Evolutionary conservation across 2,329 filamentous ascomycete genomes (phyloP).

Genomic region (Ceratocystis destructans): DNA sequence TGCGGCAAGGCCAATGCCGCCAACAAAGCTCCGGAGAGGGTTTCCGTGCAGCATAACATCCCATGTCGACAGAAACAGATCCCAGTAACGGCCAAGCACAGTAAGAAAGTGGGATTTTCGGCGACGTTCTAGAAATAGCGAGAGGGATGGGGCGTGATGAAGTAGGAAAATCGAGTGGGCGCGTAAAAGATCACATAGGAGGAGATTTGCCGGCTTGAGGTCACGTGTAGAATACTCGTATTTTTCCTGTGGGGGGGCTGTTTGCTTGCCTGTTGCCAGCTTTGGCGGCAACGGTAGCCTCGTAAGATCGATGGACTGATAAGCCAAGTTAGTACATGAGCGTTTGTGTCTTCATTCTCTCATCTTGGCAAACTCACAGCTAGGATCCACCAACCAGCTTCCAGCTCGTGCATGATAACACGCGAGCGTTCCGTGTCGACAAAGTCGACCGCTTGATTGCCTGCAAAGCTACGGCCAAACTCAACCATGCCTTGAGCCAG

Average conservation of each 20-base stretch:
- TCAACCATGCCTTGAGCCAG: constrained; percentile 93
- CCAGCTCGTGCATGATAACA: constrained; percentile 74
- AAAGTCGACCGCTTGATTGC: constrained; percentile 60
- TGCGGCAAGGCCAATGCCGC: constrained; percentile 74
- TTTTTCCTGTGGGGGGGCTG: constrained; percentile 29
- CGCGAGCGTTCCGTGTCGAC: constrained; percentile 85
- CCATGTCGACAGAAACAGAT: constrained; percentile 56
- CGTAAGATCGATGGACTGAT: constrained; percentile 67
- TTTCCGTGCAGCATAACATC: constrained; percentile 84
- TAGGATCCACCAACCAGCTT: constrained; percentile 88
- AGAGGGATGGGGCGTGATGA: constrained; percentile 68
- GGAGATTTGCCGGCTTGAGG: constrained; percentile 64
- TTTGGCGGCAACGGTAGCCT: constrained; percentile 49
- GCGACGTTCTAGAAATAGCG: constrained; percentile 44
- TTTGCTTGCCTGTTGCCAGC: constrained; percentile 29
- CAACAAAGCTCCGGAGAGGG: constrained; percentile 63
- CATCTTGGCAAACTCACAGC: constrained; percentile 41
- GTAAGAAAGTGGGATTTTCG: constrained; percentile 55
- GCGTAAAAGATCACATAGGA: constrained; percentile 67
- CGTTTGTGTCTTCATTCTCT: background rate
- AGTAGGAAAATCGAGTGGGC: constrained; percentile 76
- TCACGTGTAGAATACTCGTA: constrained; percentile 82
- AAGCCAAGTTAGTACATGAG: background rate
- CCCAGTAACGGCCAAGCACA: constrained; percentile 71
- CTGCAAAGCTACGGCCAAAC: constrained; percentile 79